A percentile compares a stretch with the other conserved stretches of the same genome.
Evolutionary conservation across 2,329 filamentous ascomycete genomes (phyloP).

Genomic region (Epichloe sibirici): DNA sequence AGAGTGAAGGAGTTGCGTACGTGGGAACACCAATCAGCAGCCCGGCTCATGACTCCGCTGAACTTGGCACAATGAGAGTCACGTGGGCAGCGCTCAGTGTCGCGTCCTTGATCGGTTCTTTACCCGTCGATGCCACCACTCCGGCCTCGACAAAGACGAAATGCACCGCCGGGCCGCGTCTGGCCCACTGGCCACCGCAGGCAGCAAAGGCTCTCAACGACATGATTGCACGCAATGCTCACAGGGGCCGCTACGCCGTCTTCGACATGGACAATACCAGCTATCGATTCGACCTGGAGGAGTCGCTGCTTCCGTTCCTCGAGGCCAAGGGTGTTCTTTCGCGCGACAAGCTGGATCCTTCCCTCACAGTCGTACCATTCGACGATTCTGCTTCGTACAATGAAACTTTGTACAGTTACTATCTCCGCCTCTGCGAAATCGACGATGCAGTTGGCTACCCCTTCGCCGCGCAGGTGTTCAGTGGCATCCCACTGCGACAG

Average conservation of each 20-base stretch:
- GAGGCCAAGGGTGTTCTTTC: slow-evolving; percentile 29
- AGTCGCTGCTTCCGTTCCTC: slow-evolving; percentile 30
- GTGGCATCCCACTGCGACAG: slow-evolving; percentile 29
- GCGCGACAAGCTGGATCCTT: slow-evolving; percentile 27
- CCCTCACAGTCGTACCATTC: slow-evolving; percentile 29
- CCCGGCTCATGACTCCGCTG: too few species aligned
- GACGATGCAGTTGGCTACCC: slow-evolving; percentile 30
- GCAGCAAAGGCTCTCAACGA: slow-evolving; percentile 23
- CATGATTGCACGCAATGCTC: slow-evolving; percentile 27
- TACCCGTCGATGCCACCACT: neutral
- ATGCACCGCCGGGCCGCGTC: neutral
- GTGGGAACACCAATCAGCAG: neutral
- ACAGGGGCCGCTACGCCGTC: slow-evolving; percentile 25
- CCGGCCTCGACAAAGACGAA: neutral
- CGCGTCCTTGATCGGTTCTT: neutral
- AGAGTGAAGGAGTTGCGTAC: too few species aligned
- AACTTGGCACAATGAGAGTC: neutral
- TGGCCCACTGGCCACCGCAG: slow-evolving; percentile 22
- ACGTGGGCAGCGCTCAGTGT: neutral
- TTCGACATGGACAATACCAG: slow-evolving; percentile 36
- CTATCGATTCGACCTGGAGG: slow-evolving; percentile 29
- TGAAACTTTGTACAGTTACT: slow-evolving; percentile 33
- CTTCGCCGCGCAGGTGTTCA: slow-evolving; percentile 29
- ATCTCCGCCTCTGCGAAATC: slow-evolving; percentile 29
- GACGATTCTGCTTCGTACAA: slow-evolving; percentile 24